phyloP scores from a whole-genome alignment of 75 land plant genomes.

The Gnetum montanum region DNA sequence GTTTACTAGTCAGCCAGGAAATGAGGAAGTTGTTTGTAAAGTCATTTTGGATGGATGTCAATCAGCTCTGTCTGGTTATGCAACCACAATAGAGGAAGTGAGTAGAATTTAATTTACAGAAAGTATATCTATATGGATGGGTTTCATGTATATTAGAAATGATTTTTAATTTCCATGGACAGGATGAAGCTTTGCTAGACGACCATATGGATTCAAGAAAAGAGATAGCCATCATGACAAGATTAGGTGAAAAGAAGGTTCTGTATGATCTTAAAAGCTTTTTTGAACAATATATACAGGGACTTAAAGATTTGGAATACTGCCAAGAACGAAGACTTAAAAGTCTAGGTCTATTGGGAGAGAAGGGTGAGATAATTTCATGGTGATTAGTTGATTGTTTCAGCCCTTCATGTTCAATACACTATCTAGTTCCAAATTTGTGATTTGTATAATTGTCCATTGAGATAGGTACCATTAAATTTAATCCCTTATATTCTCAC shows the following conservation, averaged over 20 bases:
- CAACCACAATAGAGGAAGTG: slow-evolving; percentile 82
- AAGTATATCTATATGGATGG: too few relatives aligned
- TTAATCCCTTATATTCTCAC: too few relatives aligned
- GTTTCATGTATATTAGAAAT: too few relatives aligned
- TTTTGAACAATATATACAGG: slow-evolving; percentile 40
- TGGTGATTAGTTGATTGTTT: too few relatives aligned
- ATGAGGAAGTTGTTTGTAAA: slow-evolving; percentile 76
- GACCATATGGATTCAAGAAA: slow-evolving; percentile 39
- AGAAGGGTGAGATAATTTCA: slow-evolving; percentile 75
- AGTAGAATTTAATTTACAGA: background rate
- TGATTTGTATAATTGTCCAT: too few relatives aligned
- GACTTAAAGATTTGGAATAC: slow-evolving; percentile 69
- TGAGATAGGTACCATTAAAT: too few relatives aligned
- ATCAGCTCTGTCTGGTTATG: slow-evolving; percentile 58
- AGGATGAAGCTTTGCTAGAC: slow-evolving; percentile 56
- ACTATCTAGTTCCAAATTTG: too few relatives aligned
- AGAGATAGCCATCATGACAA: slow-evolving; percentile 56
- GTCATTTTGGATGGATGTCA: slow-evolving; percentile 61
- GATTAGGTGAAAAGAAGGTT: slow-evolving; percentile 77
- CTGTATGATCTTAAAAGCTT: slow-evolving; percentile 56
- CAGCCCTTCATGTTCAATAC: too few relatives aligned
- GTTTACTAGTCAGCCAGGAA: slow-evolving; percentile 73
- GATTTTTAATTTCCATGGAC: slow-evolving; percentile 4
- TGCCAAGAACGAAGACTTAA: slow-evolving; percentile 87
- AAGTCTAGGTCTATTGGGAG: slow-evolving; percentile 68